These are phyloP conservation scores for Verticillium zaregamsianum DNA, from an alignment of 2,329 filamentous ascomycete genomes.

Conservation along the genomic window DNA sequence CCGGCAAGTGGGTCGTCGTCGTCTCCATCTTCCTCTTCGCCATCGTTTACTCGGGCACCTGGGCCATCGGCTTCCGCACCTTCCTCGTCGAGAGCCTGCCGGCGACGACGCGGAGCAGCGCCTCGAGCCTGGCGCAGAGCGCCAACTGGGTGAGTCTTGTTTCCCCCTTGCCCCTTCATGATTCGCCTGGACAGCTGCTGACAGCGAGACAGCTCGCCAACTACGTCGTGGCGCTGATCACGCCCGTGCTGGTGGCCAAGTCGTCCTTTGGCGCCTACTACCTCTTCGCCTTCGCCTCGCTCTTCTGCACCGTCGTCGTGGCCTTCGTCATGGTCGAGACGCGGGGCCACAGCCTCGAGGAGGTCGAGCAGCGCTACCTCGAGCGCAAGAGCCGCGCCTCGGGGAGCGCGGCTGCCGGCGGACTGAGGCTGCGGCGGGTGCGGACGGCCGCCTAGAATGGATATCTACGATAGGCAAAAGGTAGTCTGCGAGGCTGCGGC, in stretches of 20 bases:
- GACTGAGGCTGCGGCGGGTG: not conserved
- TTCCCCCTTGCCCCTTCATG: too few species aligned
- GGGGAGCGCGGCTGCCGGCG: not conserved
- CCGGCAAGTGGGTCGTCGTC: slow-evolving; percentile 46
- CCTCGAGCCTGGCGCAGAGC: slow-evolving; percentile 49
- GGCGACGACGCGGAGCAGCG: slow-evolving; percentile 47
- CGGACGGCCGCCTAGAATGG: not conserved
- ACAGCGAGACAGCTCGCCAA: slow-evolving; percentile 29
- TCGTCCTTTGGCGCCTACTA: slow-evolving; percentile 40
- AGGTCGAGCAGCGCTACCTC: slow-evolving; percentile 24
- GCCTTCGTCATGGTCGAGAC: slow-evolving; percentile 39
- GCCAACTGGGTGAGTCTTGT: slow-evolving; percentile 46
- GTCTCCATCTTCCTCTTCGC: slow-evolving; percentile 45
- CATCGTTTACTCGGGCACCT: slow-evolving; percentile 41
- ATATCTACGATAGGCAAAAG: not conserved
- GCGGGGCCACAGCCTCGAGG: slow-evolving; percentile 33
- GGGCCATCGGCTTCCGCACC: slow-evolving; percentile 43
- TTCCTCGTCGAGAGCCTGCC: slow-evolving; percentile 55
- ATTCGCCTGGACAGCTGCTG: not conserved
- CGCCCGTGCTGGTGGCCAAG: slow-evolving; percentile 32
- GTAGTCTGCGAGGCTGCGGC: too few species aligned
- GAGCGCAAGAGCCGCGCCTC: not conserved
- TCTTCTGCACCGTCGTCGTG: slow-evolving; percentile 30
- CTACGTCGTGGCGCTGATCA: slow-evolving; percentile 40
- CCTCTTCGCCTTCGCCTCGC: slow-evolving; percentile 35